Base-by-base conservation (phyloP, 139 green algal genomes). In the Chlorella sp. region DNA sequence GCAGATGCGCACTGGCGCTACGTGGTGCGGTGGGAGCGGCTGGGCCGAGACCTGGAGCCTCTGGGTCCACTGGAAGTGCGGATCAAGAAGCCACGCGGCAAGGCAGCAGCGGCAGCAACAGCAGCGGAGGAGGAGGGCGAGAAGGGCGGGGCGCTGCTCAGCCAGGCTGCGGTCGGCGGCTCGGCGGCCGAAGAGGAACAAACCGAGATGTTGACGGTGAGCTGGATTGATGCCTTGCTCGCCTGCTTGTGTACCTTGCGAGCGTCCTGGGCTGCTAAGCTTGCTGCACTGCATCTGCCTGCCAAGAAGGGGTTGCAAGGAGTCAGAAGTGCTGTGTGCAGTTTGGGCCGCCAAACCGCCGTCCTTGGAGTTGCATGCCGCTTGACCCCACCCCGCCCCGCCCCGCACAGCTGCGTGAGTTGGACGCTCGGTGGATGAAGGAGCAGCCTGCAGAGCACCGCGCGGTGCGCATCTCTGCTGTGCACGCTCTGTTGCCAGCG, bases 1-100 rank as follows among this genome's bases (percentile, higher is more conserved):
- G 64, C 73, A 69, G 75, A 20, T 6, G 56, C 84, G 9, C 74
- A 79, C 70, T 91, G 87, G 87, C 87, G 88, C 48, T 91, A 90
- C 46, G 80, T 91, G 46, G 24, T 91, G 77, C 44, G 48, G 26
- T 90, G 82, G 82, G 85, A 86, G 60, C 81, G 76, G 2, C 9
- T 67, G 58, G 28, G 56, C 11, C 36, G 26, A 0, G 76, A 84
- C 34, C 34, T 34, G 16, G 77, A 85, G 41, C 36, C 26, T 30
- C 72, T 86, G 56, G 81, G 81, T 22, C 22, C 8, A 30, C 41
- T 86, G 11, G 38, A 86, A 73, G 81, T 81, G 56, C 3, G 72
- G 13, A 0, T 22, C 62, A 84, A 74, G 62, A 84, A 84, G 78
- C 78, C 78, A 6, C 78, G 62, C 2, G 41, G 62, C 13, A 51